phyloP scores from a whole-genome alignment of 495 filamentous ascomycete genomes.

The Hamigera avellanea region DNA sequence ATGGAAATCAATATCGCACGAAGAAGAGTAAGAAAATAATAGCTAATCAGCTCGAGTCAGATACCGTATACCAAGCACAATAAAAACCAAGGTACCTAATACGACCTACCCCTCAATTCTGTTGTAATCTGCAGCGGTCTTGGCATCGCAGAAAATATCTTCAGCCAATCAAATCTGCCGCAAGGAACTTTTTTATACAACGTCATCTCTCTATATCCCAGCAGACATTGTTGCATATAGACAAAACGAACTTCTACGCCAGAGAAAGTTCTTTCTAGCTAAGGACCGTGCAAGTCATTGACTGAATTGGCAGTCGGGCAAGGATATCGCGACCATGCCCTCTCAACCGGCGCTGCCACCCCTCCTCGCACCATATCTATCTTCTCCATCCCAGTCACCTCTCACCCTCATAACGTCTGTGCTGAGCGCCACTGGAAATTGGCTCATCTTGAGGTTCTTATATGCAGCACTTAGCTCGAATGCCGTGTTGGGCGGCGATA shows the following conservation, averaged over 20 bases:
- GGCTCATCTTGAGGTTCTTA: conserved; percentile 58
- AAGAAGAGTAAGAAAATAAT: no score
- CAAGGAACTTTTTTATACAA: conserved; percentile 23
- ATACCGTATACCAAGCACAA: no score
- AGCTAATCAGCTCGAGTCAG: no score
- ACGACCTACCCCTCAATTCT: no score
- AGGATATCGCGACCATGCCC: conserved; percentile 22
- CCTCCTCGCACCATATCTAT: conserved; percentile 56
- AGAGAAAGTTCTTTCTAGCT: no score
- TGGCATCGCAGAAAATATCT: conserved; percentile 5
- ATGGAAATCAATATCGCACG: no score
- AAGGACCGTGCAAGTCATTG: no score
- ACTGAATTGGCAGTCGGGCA: not conserved
- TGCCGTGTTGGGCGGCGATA: conserved; percentile 7
- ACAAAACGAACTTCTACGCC: no score
- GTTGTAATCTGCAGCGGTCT: conserved; percentile 1
- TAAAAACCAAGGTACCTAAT: no score
- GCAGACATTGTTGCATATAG: not conserved
- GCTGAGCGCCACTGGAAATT: conserved; percentile 60
- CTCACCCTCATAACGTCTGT: conserved; percentile 65
- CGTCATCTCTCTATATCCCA: conserved; percentile 11
- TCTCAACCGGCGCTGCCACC: conserved; percentile 48
- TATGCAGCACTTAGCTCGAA: conserved; percentile 37
- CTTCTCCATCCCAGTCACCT: conserved; percentile 31
- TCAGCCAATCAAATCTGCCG: conserved; percentile 18